These are phyloP conservation scores for Boletus vinaceobasis DNA, from an alignment of 768 basidiomycete species.

Conservation along the genomic window DNA sequence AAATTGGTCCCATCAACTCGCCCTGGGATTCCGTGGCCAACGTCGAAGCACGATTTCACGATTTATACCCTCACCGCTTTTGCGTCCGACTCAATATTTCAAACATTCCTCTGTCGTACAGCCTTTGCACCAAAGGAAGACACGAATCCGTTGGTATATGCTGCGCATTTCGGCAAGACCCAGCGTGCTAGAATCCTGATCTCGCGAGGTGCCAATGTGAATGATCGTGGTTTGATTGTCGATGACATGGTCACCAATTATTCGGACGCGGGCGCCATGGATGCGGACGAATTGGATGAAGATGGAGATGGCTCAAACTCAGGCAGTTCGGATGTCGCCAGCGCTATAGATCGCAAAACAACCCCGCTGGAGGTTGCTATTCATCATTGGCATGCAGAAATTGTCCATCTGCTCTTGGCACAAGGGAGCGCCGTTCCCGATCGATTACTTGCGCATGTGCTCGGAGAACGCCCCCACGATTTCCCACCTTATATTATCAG, in stretches of 20 bases:
- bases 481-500: constrained; percentile 1
- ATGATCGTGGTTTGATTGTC: neutral
- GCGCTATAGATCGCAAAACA: neutral
- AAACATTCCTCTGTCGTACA: too few relatives aligned
- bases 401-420: neutral
- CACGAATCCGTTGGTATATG: too few relatives aligned
- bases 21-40: too few relatives aligned
- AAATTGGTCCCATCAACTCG: too few relatives aligned
- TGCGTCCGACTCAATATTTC: too few relatives aligned
- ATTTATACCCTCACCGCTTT: too few relatives aligned
- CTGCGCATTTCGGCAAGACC: too few relatives aligned
- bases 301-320: neutral
- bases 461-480: neutral
- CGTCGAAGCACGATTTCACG: too few relatives aligned
- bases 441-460: neutral
- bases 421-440: neutral
- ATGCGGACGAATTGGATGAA: neutral
- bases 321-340: neutral
- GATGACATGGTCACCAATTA: neutral
- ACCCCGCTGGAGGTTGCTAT: neutral
- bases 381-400: neutral
- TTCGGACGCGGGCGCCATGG: neutral
- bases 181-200: too few relatives aligned
- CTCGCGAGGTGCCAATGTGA: neutral
- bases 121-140: too few relatives aligned